These are phyloP conservation scores for Fereydounia khargensis DNA, from an alignment of 1,284 basidiomycete species.

Conservation along the genomic window DNA sequence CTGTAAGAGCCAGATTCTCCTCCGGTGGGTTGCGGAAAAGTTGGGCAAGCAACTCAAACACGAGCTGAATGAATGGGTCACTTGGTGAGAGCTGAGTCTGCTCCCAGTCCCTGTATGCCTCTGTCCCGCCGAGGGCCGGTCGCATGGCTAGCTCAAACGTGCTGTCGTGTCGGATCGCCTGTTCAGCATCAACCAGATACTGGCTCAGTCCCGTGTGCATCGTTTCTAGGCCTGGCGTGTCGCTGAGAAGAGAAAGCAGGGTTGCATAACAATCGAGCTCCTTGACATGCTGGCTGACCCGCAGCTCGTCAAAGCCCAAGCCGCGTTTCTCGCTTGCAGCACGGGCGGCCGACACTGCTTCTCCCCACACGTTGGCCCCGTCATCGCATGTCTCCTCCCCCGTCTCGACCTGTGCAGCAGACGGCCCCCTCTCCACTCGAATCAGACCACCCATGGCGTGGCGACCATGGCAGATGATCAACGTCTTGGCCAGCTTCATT, in stretches of 20 bases:
- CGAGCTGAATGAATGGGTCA: slow-evolving; percentile 71
- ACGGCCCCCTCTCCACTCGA: too few species aligned
- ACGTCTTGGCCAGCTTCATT: slow-evolving; percentile 29
- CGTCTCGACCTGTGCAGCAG: slow-evolving; percentile 2
- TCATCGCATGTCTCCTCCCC: too few species aligned
- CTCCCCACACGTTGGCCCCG: too few species aligned
- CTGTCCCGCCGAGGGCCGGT: neutral
- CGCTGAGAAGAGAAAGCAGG: slow-evolving; percentile 12
- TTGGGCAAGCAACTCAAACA: slow-evolving; percentile 70
- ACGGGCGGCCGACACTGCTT: too few species aligned
- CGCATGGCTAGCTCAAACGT: slow-evolving; percentile 18
- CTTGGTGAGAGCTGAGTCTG: slow-evolving; percentile 67
- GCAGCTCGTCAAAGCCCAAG: too few species aligned
- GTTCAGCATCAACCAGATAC: slow-evolving; percentile 76
- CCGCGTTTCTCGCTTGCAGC: too few species aligned
- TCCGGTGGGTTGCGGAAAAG: slow-evolving; percentile 85
- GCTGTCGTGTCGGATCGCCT: slow-evolving; percentile 58
- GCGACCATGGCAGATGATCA: slow-evolving; percentile 35
- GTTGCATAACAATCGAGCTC: slow-evolving; percentile 25
- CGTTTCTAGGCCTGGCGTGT: slow-evolving; percentile 3
- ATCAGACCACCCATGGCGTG: slow-evolving; percentile 20
- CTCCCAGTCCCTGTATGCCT: slow-evolving; percentile 1
- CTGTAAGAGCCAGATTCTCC: slow-evolving; percentile 82
- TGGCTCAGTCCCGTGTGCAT: slow-evolving; percentile 19
- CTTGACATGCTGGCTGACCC: neutral